Evolutionary conservation across 73 alveolate species (phyloP).

Genomic region (Uronychia binucleata): DNA sequence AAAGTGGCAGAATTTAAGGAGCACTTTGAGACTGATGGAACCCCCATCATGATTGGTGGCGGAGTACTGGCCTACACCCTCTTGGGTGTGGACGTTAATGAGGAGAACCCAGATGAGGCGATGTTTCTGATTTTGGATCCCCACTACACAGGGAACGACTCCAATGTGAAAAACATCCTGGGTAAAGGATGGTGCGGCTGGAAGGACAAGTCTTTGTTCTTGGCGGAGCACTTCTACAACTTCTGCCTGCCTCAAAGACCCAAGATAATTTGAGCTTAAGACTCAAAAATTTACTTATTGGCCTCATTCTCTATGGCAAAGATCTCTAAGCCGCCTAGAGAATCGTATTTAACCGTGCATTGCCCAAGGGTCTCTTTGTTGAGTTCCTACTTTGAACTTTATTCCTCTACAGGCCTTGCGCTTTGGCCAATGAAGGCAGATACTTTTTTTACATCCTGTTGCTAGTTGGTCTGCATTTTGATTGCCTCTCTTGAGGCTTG

Average conservation of each 20-base stretch:
- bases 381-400: too few species aligned
- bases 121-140: constrained; percentile 95
- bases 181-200: constrained; percentile 93
- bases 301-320: neutral
- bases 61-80: constrained; percentile 94
- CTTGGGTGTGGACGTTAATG: constrained; percentile 91
- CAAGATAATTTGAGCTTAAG: constrained; percentile 15
- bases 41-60: constrained; percentile 98
- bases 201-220: constrained; percentile 89
- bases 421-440: too few species aligned
- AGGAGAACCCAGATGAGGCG: constrained; percentile 78
- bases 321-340: neutral
- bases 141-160: constrained; percentile 91
- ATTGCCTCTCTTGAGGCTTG: too few species aligned
- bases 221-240: constrained; percentile 87
- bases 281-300: neutral
- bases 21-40: constrained; percentile 86
- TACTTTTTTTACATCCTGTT: too few species aligned
- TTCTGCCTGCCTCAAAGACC: constrained; percentile 80
- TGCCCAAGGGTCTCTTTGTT: neutral
- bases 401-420: too few species aligned
- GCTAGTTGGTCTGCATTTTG: too few species aligned
- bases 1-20: constrained; percentile 82
- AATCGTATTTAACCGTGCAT: neutral
- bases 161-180: constrained; percentile 71